Percentiles rank a stretch among this genome's conserved stretches.
Conservation (phyloP, 2,329 filamentous ascomycete genomes). For the Thelonectria discophora region DNA sequence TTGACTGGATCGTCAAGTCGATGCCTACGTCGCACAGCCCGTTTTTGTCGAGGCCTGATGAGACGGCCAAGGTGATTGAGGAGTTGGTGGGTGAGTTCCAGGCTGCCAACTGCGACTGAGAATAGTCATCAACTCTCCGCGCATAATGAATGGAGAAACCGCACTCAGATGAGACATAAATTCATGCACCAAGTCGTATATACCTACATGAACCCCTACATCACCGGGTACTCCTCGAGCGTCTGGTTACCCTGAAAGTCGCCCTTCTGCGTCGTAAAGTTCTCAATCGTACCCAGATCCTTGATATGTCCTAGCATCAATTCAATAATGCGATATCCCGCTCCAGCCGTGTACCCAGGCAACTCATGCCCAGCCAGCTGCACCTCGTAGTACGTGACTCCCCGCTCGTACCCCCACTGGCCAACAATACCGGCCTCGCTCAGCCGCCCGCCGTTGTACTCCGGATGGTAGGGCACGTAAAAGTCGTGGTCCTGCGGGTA, state of each 20-base stretch:
- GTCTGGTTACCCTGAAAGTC: constrained; percentile 29
- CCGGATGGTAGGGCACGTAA: constrained; percentile 69
- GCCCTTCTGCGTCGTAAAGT: constrained; percentile 39
- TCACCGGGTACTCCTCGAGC: neutral
- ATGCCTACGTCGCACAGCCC: neutral
- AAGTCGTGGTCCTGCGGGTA: constrained; percentile 61
- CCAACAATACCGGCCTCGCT: constrained; percentile 75
- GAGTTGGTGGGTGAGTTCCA: constrained; percentile 6
- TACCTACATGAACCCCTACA: neutral
- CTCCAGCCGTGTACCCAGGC: constrained; percentile 41
- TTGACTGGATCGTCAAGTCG: neutral
- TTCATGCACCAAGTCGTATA: too few relatives aligned
- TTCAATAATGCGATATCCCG: constrained; percentile 43
- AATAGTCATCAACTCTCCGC: too few relatives aligned
- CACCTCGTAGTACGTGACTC: constrained; percentile 75
- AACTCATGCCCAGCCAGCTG: constrained; percentile 68
- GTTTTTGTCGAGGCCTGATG: neutral
- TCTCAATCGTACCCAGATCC: constrained; percentile 29
- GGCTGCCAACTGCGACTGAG: neutral
- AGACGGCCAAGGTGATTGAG: neutral
- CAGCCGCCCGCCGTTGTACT: constrained; percentile 55
- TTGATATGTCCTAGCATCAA: constrained; percentile 40
- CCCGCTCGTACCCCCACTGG: constrained; percentile 75
- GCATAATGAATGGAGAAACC: neutral
- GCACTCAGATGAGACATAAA: neutral